Base-by-base conservation (phyloP, 2,329 filamentous ascomycete species). In the Penicillium italicum region DNA sequence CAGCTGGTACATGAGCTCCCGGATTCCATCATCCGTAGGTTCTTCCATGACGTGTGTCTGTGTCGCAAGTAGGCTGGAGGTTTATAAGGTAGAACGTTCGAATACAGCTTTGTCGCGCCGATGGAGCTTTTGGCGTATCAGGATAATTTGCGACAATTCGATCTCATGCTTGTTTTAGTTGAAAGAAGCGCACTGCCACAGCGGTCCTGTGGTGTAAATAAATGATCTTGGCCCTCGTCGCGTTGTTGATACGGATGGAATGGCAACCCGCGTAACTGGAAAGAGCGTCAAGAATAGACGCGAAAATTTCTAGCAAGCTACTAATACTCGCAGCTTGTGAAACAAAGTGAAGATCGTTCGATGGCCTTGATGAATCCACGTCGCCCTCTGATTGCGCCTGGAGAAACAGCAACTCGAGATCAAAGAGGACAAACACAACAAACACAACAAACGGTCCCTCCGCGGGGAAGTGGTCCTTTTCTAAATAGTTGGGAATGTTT, bases 1-100 rank as follows among this genome's bases (percentile, higher is more conserved):
- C 41, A 97, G 81, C 33, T 90, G 85, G 36, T 81, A 82, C 68
- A 88, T 85, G 58, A 95, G 79, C 69, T 91, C 87, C 52, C 67
- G 71, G 45, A 75, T 67, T 41, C 69, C 70, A 2, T 75, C 73
- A 36, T 72, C 69, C 1, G 69, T 73, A 47, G 72, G 71, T 46
- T 45, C 47, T 31, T 66, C 67, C 73, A 77, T 76, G 47, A 37
- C 62, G 43, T 22, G 20, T 31, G 44, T 55, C 31, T 12, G 37
- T n/a, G 30, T 43, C 31, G 37, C 31, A 37, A 41, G 2, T 28
- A 24, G 12, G 37, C n/a, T 10, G 18, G 30, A 42, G 16, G 26
- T 40, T 16, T 54, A 9, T 4, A 10, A n/a, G 33, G 26, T 6
- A 22, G 14, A 22, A 31, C 11, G n/a, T 40, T 34, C 22, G 43